Evolutionary conservation across 1,139 yeast species (phyloP), one percentile per base, ranked within the genome.

Genomic region (Arxiozyma slooffiae): DNA sequence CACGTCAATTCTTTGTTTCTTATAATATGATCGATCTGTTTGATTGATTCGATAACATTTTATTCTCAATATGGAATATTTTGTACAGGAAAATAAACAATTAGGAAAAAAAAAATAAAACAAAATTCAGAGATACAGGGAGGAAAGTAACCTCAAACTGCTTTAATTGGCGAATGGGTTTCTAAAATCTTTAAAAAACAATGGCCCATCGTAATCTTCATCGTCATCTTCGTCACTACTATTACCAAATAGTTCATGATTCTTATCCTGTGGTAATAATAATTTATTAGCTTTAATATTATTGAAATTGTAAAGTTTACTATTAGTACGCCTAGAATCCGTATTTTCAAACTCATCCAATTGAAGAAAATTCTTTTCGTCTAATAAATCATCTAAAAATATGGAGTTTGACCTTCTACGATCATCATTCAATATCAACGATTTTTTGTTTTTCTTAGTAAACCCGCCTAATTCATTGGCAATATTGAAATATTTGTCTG

Each of bases 91-190:
- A 14, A 26, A 26, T 23, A 7, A 23, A 23, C 7, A 23, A 6
- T 7, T 6, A 23, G 7, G 11, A 26, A 26, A 9, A 26, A 26
- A 26, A 26, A 14, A 26, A 26, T 3, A 6, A 26, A 26, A 26
- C 3, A 8, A 21, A 40, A 22, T 22, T 6, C 22, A 40, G n/a
- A n/a, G n/a, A n/a, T n/a, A n/a, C n/a, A n/a, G n/a, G n/a, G n/a
- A n/a, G n/a, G n/a, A n/a, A n/a, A n/a, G n/a, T n/a, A n/a, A n/a
- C n/a, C n/a, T 22, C 4, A 21, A 2, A 22, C 14, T 40, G 16
- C n/a, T 17, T 43, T 17, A 43, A 36, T 41, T 39, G n/a, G 49
- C 51, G 42, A 62, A 62, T n/a, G 66, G 66, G 47, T 61, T 59
- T 40, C 54, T 57, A 41, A 61, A 62, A 18, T 63, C 63, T 48